Conservation (phyloP, 805 yeast genomes). For the Blastobotrys americana region DNA sequence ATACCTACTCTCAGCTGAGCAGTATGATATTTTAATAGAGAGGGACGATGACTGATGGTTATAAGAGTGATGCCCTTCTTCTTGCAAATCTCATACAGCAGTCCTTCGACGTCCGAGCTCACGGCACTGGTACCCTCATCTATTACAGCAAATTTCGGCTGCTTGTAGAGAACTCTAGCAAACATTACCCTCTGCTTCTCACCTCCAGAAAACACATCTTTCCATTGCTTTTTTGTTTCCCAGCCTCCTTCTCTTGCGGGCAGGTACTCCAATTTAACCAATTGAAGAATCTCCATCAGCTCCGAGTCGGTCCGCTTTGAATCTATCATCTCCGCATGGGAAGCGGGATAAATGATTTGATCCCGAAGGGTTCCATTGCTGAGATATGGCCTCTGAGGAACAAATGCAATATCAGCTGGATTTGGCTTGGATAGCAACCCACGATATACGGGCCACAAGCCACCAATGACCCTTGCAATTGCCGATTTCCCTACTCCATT, state of each 20-base stretch:
- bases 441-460: constrained; percentile 82
- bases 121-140: constrained; percentile 96
- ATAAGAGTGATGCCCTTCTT: constrained; percentile 65
- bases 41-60: constrained; percentile 77
- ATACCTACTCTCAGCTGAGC: constrained; percentile 61
- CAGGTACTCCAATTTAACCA: constrained; percentile 75
- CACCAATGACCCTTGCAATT: constrained; percentile 74
- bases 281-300: constrained; percentile 56
- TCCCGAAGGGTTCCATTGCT: constrained; percentile 76
- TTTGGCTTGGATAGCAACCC: constrained; percentile 78
- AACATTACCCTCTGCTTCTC: constrained; percentile 86
- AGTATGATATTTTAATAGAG: constrained; percentile 78
- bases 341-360: constrained; percentile 81
- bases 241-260: constrained; percentile 55
- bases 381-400: constrained; percentile 85
- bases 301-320: constrained; percentile 65
- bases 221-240: constrained; percentile 60
- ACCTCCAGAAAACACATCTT: constrained; percentile 91
- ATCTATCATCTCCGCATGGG: constrained; percentile 68
- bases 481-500: constrained; percentile 90
- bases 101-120: constrained; percentile 82
- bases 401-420: constrained; percentile 55
- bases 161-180: constrained; percentile 75
- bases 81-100: constrained; percentile 68
- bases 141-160: constrained; percentile 71